A percentile compares a stretch with the other conserved stretches of the same genome.
These are phyloP conservation scores for Penicillium silybi DNA, from an alignment of 495 filamentous ascomycete species.

Conservation along the genomic window DNA sequence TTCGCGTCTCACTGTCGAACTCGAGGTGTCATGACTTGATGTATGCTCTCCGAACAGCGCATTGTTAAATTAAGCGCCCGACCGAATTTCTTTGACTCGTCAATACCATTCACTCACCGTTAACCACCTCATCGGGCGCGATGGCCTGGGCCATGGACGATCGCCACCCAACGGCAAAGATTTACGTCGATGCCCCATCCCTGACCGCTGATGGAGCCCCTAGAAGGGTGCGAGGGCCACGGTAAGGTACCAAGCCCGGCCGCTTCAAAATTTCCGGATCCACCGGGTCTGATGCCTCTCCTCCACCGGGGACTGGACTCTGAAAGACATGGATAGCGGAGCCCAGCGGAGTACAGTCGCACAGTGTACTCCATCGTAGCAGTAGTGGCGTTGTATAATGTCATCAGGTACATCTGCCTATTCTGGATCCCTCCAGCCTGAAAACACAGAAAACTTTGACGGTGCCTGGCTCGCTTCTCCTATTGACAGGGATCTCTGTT, in stretches of 20 bases:
- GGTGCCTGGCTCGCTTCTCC: background rate
- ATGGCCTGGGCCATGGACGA: conserved; percentile 4
- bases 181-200: conserved; percentile 2
- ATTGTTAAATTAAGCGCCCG: background rate
- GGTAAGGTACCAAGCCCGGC: conserved; percentile 2
- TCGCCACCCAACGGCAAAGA: conserved; percentile 11
- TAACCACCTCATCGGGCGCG: background rate
- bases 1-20: background rate
- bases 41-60: background rate
- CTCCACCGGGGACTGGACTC: background rate
- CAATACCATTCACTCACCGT: background rate
- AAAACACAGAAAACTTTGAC: background rate
- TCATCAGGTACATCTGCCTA: background rate
- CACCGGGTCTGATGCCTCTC: background rate
- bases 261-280: conserved; percentile 2
- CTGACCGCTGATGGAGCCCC: conserved; percentile 1
- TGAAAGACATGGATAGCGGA: background rate
- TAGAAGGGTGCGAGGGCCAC: background rate
- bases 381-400: too few species aligned
- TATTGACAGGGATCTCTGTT: background rate
- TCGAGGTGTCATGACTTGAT: background rate
- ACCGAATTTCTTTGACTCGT: background rate
- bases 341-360: background rate
- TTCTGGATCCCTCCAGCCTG: background rate
- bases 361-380: too few species aligned